Evolutionary conservation across 768 basidiomycete genomes (phyloP), one percentile per base, ranked within the genome.

Genomic region (Lyophyllum atratum): DNA sequence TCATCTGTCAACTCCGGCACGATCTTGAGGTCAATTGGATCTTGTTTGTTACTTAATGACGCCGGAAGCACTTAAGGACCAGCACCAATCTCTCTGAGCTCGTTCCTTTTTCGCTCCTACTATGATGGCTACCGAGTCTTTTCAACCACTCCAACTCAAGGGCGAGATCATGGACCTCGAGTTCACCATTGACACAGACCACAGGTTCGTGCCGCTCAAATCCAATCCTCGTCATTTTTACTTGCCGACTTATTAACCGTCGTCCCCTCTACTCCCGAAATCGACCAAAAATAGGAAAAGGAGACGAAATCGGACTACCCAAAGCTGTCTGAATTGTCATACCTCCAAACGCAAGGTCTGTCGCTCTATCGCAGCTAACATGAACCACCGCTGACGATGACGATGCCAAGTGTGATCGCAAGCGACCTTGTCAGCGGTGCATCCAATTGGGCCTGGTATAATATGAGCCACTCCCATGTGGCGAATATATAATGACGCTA

Each of bases 261-360:
- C 69, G 60, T 71, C 77, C 77, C 71, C 75, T 74, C 73, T 76
- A 75, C 73, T 43, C 67, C 76, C 76, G 72, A 67, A 62, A 72
- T 72, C 71, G 66, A 71, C 76, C 77, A 74, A 77, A 78, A 78
- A 75, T 75, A 82, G 90, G 74, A 93, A 90, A 70, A 82, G 93
- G 65, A 87, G 93, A 69, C 83, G 94, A 67, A 96, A 96, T 76
- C 81, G 94, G 68, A 95, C 93, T 46, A 95, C 93, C 2, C 90
- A 95, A 77, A 92, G 90, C 68, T 89, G 87, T 68, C 75, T 88
- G 58, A 92, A 92, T 67, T 96, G 94, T 76, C 94, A 96, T 74
- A 94, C 93, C 44, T 94, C 93, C 52, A 96, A 96, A 76, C 79
- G 94, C 65, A 95, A 95, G 83, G 93, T 93, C 59, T 54, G 80